These are phyloP conservation scores for Friedmanniomyces endolithicus DNA, from an alignment of 495 filamentous ascomycete genomes.

Conservation along the genomic window DNA sequence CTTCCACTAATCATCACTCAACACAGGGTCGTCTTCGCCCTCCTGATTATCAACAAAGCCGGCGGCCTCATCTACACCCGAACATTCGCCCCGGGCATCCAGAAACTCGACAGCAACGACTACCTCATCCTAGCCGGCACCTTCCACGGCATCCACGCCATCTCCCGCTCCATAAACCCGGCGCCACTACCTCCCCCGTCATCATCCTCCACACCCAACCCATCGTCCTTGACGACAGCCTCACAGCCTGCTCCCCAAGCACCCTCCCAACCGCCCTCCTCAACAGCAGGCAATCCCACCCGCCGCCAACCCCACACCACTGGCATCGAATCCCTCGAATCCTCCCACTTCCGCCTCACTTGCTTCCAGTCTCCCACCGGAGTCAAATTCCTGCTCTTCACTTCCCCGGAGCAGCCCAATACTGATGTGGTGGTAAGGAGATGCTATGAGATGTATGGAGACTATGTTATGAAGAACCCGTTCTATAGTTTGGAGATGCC, in stretches of 20 bases:
- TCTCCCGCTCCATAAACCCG: constrained; percentile 57
- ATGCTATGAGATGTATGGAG: constrained; percentile 89
- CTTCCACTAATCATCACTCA: no score
- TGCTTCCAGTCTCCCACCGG: constrained; percentile 93
- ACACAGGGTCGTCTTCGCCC: constrained; percentile 84
- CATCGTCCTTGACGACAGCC: not conserved
- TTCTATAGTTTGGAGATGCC: constrained; percentile 99
- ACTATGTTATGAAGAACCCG: constrained; percentile 99
- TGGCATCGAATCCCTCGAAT: constrained; percentile 84
- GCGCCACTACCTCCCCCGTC: constrained; percentile 15
- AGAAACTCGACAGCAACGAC: constrained; percentile 84
- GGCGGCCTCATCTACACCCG: constrained; percentile 92
- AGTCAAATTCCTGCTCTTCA: constrained; percentile 90
- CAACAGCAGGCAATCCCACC: constrained; percentile 4
- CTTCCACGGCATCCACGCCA: constrained; percentile 94
- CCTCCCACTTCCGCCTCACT: constrained; percentile 78
- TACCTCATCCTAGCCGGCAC: constrained; percentile 95
- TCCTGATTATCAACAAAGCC: constrained; percentile 97
- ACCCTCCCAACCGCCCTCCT: not conserved
- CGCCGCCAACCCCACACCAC: constrained; percentile 37
- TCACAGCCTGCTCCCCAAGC: constrained; percentile 9
- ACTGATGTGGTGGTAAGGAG: constrained; percentile 67
- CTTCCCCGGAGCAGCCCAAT: constrained; percentile 80
- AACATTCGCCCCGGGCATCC: constrained; percentile 70
- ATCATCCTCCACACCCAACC: constrained; percentile 5